Base-by-base conservation (phyloP, 768 basidiomycete genomes). In the Leccinum imitatum region DNA sequence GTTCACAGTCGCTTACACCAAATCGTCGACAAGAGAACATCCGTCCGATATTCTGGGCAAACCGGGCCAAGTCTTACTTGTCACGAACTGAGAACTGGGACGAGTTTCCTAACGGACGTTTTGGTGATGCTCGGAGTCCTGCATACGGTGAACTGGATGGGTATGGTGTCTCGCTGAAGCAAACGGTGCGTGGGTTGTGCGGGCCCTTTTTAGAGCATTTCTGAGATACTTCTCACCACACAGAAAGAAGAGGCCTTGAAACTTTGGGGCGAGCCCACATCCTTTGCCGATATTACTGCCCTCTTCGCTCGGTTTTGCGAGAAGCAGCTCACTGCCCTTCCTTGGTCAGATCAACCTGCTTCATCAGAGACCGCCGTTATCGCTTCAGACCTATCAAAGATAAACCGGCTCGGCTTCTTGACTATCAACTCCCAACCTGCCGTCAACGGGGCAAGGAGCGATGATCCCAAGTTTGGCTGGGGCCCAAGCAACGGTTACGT, bases 11-110 rank as follows among this genome's bases (percentile, higher is more conserved):
- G 19, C 90, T 98, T 65, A 98, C 96, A 2, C 94, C 95, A 19
- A 92, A 83, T 70, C 84, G 97, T 59, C 89, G 96, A 53, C 81
- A 86, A 64, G 97, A 99, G 76, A 89, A 84, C 52, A 98, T 96
- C 63, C 89, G 97, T 35, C 97, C 97, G 3, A 98, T 99, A 70
- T 98, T 98, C 80, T 98, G 96, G 95, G 94, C 97, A 13, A 98
- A 99, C 77, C 83, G 96, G 41, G 84, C 94, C 39, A 91, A 95
- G 70, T 97, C 95, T 1, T 98, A 98, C 73, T 80, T 98, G 50
- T 92, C 92, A 8, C 89, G 96, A 56, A 98, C 97, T 14, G 95
- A 97, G 72, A 93, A 97, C 70, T 99, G 97, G 97, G 97, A 99
- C 71, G 96, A 98, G 73, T 98, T 97, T 74, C 97, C 97, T 53